phyloP scores from a whole-genome alignment of 495 filamentous ascomycete genomes.

The Penicillium simplicissimum region DNA sequence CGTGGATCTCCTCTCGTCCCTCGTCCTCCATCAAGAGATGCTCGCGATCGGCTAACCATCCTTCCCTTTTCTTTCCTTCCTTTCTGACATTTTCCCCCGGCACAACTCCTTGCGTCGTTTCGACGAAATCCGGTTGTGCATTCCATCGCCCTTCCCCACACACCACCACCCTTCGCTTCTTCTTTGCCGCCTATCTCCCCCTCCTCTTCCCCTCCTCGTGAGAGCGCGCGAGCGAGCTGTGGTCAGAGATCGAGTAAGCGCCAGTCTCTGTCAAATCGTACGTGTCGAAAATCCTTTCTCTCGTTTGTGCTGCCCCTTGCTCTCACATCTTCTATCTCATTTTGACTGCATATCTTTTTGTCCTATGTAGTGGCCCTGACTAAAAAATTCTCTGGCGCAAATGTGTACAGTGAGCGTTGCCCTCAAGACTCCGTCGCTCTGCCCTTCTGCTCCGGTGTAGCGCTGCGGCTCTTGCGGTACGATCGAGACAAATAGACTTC shows the following conservation, averaged over 20 bases:
- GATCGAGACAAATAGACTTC: constrained; percentile 20
- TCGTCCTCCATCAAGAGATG: constrained; percentile 15
- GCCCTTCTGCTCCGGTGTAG: constrained; percentile 23
- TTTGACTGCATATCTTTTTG: background rate
- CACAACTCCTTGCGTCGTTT: constrained; percentile 24
- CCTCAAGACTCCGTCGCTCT: constrained; percentile 25
- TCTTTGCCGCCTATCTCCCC: constrained; percentile 4
- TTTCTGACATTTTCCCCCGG: constrained; percentile 17
- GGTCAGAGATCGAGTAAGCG: constrained; percentile 5
- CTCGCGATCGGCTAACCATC: constrained; percentile 27
- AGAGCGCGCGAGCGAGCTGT: background rate
- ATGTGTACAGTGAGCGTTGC: constrained; percentile 29
- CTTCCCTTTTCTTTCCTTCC: constrained; percentile 22
- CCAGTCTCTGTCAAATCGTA: constrained; percentile 20
- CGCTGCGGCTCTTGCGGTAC: constrained; percentile 19
- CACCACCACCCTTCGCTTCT: constrained; percentile 3
- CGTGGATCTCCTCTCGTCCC: constrained; percentile 1
- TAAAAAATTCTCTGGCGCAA: constrained; percentile 15
- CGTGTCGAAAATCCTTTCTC: constrained; percentile 15
- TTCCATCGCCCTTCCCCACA: constrained; percentile 13
- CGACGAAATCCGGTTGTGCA: constrained; percentile 14
- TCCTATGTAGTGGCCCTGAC: constrained; percentile 9
- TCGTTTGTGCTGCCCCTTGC: background rate
- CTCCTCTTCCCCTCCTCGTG: constrained; percentile 8
- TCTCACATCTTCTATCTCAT: background rate